phyloP scores from a whole-genome alignment of 371 early-diverging fungal species.

The Lichtheimia hyalospora region DNA sequence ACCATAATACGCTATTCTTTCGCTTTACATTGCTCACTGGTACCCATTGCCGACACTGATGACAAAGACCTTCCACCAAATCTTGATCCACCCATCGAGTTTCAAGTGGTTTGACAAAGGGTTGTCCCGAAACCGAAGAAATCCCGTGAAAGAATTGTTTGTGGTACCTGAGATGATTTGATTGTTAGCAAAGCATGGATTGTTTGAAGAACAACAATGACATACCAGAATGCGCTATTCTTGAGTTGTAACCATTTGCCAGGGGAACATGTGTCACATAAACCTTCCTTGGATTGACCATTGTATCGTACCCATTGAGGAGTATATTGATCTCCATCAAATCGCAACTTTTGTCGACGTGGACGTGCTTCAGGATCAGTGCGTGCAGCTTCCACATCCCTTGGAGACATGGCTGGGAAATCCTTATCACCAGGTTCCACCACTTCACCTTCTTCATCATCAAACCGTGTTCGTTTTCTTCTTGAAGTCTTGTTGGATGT shows the following conservation, averaged over 20 bases:
- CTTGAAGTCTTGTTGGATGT: background rate
- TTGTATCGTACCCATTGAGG: conserved; percentile 83
- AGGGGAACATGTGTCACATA: conserved; percentile 85
- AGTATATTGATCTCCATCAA: conserved; percentile 82
- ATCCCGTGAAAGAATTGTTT: conserved; percentile 92
- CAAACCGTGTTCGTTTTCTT: conserved; percentile 4
- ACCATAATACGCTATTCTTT: conserved; percentile 84
- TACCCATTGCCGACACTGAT: conserved; percentile 87
- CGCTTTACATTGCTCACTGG: conserved; percentile 78
- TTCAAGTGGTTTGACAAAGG: conserved; percentile 76
- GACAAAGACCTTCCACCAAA: conserved; percentile 85
- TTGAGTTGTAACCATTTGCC: conserved; percentile 92
- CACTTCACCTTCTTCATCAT: conserved; percentile 24
- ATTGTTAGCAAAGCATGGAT: background rate
- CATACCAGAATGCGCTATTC: conserved; percentile 89
- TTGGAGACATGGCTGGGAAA: conserved; percentile 45
- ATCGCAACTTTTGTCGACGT: conserved; percentile 71
- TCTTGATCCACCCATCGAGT: conserved; percentile 67
- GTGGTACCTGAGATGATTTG: conserved; percentile 72
- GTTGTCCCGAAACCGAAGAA: conserved; percentile 84
- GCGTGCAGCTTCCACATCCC: conserved; percentile 44
- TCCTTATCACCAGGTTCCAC: conserved; percentile 37
- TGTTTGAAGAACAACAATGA: too few species aligned
- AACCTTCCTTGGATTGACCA: conserved; percentile 84
- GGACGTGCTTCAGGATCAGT: conserved; percentile 54